Evolutionary conservation across 2,329 filamentous ascomycete species (phyloP), one percentile per base, ranked within the genome.

Genomic region (Hypoxylon sp.): DNA sequence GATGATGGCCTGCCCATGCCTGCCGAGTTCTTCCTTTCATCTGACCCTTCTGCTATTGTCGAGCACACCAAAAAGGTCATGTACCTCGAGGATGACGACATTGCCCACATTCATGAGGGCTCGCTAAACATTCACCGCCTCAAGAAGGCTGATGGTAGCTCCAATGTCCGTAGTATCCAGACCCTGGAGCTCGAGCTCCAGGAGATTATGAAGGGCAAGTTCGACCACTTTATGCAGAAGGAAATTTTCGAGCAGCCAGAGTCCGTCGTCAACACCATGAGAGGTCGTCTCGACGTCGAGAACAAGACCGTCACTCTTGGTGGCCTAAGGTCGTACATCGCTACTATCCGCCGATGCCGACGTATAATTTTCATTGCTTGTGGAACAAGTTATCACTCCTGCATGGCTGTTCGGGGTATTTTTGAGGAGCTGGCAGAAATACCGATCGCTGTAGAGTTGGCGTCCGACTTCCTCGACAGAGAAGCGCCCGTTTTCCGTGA

Each of bases 211-310:
- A 99, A 99, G 91, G 96, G 96, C 83, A 97, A 96, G 81, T 99
- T 98, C 83, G 96, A 99, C 82, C 96, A 99, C 86, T 99, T 98
- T 88, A 99, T 99, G 96, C 96, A 99, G 82, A 99, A 99, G 90
- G 96, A 99, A 83, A 99, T 99, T 79, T 99, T 99, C 82, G 96
- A 99, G 88, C 96, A 99, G 87, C 96, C 96, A 79, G 96, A 99
- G 85, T 99, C 96, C 13, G 93, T 99, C 69, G 91, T 99, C 86
- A 99, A 99, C 89, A 98, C 96, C 74, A 99, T 99, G 96, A 93
- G 96, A 90, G 96, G 96, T 84, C 96, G 96, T 85, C 87, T 99
- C 76, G 96, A 99, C 82, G 87, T 92, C 67, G 91, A 90, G 76
- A 97, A 98, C 87, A 97, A 97, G 88, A 92, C 90, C 65, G 94